phyloP scores from a whole-genome alignment of 78 protist genomes.

The Guillardia theta region DNA sequence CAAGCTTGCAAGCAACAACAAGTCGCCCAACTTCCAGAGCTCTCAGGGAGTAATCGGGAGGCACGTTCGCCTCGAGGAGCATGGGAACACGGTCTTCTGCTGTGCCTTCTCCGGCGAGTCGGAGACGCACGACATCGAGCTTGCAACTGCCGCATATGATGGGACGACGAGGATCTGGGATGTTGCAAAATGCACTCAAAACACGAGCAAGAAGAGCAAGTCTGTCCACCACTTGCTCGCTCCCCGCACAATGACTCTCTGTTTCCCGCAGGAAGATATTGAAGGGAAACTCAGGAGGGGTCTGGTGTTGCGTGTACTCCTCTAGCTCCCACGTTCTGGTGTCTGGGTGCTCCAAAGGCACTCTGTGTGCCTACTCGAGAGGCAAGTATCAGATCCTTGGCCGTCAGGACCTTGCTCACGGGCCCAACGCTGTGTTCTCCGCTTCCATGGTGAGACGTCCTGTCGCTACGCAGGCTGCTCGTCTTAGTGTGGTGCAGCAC shows the following conservation, averaged over 20 bases:
- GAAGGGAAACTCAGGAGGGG: background rate
- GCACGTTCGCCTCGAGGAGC: background rate
- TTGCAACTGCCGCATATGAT: background rate
- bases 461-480: too few relatives aligned
- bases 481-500: too few relatives aligned
- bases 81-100: background rate
- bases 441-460: background rate
- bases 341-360: background rate
- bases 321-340: background rate
- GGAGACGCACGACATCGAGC: background rate
- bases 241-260: background rate
- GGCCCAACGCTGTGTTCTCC: background rate
- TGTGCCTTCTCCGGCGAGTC: background rate
- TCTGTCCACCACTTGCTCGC: background rate
- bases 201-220: background rate
- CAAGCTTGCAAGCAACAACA: too few relatives aligned
- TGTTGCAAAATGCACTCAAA: background rate
- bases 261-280: background rate
- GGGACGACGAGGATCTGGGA: conserved; percentile 16
- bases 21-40: too few relatives aligned
- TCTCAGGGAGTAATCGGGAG: too few relatives aligned
- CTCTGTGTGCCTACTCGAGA: background rate
- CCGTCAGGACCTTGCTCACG: background rate
- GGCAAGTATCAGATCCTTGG: background rate
- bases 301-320: background rate